phyloP scores from a whole-genome alignment of 768 basidiomycete genomes.

The Kondoa subrosea region DNA sequence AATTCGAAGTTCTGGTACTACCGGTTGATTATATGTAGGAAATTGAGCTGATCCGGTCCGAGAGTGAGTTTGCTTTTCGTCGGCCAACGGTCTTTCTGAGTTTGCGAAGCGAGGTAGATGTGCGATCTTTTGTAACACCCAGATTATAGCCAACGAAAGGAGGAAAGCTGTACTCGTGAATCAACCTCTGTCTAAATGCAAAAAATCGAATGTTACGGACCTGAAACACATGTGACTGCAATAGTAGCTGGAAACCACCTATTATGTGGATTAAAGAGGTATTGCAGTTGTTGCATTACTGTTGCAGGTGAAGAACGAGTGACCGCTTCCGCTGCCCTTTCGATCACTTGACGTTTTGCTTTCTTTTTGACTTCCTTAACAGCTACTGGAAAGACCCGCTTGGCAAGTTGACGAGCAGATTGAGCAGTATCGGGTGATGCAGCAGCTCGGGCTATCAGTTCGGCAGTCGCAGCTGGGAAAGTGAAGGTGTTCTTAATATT shows the following conservation, averaged over 20 bases:
- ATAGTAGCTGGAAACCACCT: not conserved
- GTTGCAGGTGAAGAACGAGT: not conserved
- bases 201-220: not conserved
- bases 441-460: not conserved
- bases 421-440: not conserved
- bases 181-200: not conserved
- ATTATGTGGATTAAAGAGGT: not conserved
- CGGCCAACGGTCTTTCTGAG: not conserved
- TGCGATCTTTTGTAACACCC: not conserved
- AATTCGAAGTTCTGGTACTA: not conserved
- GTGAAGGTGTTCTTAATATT: not conserved
- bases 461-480: not conserved
- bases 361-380: not conserved
- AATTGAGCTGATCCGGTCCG: not conserved
- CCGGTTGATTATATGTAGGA: not conserved
- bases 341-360: not conserved
- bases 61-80: not conserved
- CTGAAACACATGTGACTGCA: not conserved
- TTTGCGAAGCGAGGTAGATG: not conserved
- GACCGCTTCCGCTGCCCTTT: not conserved
- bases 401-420: not conserved
- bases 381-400: not conserved
- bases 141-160: slow-evolving; percentile 1
- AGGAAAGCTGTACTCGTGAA: not conserved
- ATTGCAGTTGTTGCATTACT: not conserved